Evolutionary conservation across 2,329 filamentous ascomycete genomes (phyloP).

Genomic region (Sarocladiaceae sp.): DNA sequence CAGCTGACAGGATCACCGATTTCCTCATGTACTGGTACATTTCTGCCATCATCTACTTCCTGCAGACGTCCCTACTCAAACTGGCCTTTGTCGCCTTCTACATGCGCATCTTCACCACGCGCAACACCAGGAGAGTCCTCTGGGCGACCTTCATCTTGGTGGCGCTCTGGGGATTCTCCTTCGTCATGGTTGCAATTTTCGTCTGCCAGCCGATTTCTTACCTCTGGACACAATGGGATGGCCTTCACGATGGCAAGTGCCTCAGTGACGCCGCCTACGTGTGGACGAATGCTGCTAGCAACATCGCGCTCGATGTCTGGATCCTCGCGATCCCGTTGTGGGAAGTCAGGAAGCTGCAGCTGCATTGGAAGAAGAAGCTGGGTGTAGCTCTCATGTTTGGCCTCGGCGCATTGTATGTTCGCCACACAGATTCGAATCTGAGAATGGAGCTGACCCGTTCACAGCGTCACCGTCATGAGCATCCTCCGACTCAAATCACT

Average conservation of each 20-base stretch:
- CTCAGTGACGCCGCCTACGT: constrained; percentile 37
- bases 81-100: constrained; percentile 45
- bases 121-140: constrained; percentile 27
- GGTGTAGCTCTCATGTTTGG: constrained; percentile 38
- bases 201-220: constrained; percentile 40
- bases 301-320: constrained; percentile 41
- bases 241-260: constrained; percentile 36
- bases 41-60: constrained; percentile 34
- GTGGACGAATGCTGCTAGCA: constrained; percentile 41
- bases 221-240: constrained; percentile 46
- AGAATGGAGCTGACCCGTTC: not conserved
- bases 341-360: constrained; percentile 28
- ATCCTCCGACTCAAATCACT: constrained; percentile 6
- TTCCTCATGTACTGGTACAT: constrained; percentile 34
- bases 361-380: constrained; percentile 38
- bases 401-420: constrained; percentile 31
- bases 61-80: constrained; percentile 34
- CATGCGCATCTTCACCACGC: constrained; percentile 40
- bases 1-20: constrained; percentile 30
- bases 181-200: constrained; percentile 34
- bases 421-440: not conserved
- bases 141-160: constrained; percentile 31
- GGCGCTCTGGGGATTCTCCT: constrained; percentile 28
- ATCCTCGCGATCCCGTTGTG: constrained; percentile 41
- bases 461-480: constrained; percentile 5